Percentiles rank a stretch among this genome's conserved stretches.
These are phyloP conservation scores for Arthromyces matolae DNA, from an alignment of 768 basidiomycete genomes.

Conservation along the genomic window DNA sequence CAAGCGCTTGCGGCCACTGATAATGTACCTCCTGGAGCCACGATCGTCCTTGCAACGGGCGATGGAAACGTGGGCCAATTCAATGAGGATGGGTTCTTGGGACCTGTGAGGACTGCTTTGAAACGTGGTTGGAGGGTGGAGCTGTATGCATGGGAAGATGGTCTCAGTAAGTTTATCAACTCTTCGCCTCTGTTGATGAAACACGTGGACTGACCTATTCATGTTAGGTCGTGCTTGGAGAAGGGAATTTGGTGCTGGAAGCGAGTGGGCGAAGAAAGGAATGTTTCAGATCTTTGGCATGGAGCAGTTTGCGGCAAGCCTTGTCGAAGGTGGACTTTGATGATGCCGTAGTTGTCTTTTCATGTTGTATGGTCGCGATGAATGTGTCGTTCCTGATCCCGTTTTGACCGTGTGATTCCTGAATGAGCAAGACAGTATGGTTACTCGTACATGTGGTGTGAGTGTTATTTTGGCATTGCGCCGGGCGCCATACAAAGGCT, in stretches of 20 bases:
- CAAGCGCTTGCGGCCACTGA: constrained; percentile 77
- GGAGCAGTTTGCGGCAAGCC: constrained; percentile 56
- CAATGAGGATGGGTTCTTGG: constrained; percentile 81
- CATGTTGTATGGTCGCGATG: neutral
- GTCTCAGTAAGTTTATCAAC: constrained; percentile 56
- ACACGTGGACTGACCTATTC: neutral
- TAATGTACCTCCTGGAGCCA: constrained; percentile 59
- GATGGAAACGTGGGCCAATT: constrained; percentile 93
- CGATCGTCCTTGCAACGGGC: constrained; percentile 90
- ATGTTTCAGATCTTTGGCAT: constrained; percentile 58
- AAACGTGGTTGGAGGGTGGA: constrained; percentile 94
- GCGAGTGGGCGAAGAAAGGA: constrained; percentile 30
- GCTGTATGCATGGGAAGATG: constrained; percentile 87
- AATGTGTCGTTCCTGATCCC: no score
- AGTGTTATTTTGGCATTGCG: neutral
- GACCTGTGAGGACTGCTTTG: constrained; percentile 80
- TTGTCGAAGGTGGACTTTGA: constrained; percentile 39
- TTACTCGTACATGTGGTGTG: neutral
- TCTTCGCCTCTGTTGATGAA: neutral
- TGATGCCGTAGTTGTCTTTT: constrained; percentile 36
- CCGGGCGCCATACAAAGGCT: no score
- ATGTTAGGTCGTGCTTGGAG: constrained; percentile 56
- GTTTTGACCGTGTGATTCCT: no score
- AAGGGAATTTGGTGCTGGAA: constrained; percentile 49
- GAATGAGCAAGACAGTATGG: neutral